Percentiles rank a stretch among this genome's conserved stretches.
These are phyloP conservation scores for Canavalia ensiformis DNA, from an alignment of 306 rosid species.

Conservation along the genomic window DNA sequence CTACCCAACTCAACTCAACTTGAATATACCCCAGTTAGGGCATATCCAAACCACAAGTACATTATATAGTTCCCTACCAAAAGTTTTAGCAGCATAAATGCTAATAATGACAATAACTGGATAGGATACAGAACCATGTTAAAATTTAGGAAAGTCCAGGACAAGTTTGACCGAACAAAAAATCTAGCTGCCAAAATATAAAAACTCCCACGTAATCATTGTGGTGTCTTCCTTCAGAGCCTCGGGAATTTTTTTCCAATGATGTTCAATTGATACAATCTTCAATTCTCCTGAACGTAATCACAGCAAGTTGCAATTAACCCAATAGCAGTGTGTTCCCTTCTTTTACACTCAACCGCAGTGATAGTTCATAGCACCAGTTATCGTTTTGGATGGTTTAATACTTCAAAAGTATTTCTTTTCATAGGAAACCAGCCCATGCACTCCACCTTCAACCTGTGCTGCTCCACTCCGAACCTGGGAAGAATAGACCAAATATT, in stretches of 20 bases:
- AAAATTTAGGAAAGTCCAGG: not conserved
- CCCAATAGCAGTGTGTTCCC: slow-evolving; percentile 14
- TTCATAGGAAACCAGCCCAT: slow-evolving; percentile 86
- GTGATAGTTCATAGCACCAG: not conserved
- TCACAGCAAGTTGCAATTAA: slow-evolving; percentile 17
- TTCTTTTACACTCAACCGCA: slow-evolving; percentile 10
- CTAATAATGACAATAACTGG: not conserved
- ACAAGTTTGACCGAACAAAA: slow-evolving; percentile 25
- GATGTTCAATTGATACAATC: slow-evolving; percentile 24
- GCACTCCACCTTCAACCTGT: slow-evolving; percentile 95
- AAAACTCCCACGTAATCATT: slow-evolving; percentile 21
- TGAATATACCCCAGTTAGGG: not conserved
- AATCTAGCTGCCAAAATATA: not conserved
- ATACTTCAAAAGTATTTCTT: slow-evolving; percentile 78
- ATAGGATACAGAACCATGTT: not conserved
- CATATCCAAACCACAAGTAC: not conserved
- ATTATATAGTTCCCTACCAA: not conserved
- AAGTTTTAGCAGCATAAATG: not conserved
- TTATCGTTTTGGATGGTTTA: slow-evolving; percentile 38
- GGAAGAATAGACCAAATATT: slow-evolving; percentile 38
- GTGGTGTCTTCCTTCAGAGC: not conserved
- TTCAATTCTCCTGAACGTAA: slow-evolving; percentile 38
- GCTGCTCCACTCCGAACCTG: slow-evolving; percentile 96
- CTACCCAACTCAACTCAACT: not conserved
- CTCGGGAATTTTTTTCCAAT: not conserved